These are phyloP conservation scores for Grosmannia penicillata DNA, from an alignment of 2,329 filamentous ascomycete genomes.

Conservation along the genomic window DNA sequence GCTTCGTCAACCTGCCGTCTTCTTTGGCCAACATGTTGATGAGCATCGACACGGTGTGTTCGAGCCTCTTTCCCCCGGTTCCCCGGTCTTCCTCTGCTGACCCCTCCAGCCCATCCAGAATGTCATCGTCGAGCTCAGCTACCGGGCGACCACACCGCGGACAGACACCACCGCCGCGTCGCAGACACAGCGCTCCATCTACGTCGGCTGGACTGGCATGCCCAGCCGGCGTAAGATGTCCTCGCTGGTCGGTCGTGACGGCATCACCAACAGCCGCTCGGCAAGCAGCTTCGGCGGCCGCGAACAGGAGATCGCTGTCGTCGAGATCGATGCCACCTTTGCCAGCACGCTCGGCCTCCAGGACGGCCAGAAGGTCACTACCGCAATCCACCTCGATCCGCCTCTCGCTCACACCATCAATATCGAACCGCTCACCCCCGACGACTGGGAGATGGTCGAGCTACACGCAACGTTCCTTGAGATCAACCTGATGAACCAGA, in stretches of 20 bases:
- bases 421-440: constrained; percentile 86
- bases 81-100: neutral
- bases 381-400: constrained; percentile 70
- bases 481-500: constrained; percentile 82
- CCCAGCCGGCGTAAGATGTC: constrained; percentile 73
- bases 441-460: constrained; percentile 99
- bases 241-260: constrained; percentile 59
- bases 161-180: constrained; percentile 21
- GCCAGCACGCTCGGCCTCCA: constrained; percentile 60
- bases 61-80: constrained; percentile 1
- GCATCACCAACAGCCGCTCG: constrained; percentile 38
- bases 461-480: constrained; percentile 92
- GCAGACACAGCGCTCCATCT: constrained; percentile 48
- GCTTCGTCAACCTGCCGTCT: constrained; percentile 80
- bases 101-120: constrained; percentile 66
- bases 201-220: constrained; percentile 95
- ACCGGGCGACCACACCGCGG: constrained; percentile 41
- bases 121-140: constrained; percentile 85
- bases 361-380: constrained; percentile 67
- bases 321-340: constrained; percentile 81
- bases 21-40: constrained; percentile 73
- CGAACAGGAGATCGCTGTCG: constrained; percentile 61
- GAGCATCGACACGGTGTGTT: constrained; percentile 77
- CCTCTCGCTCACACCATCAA: constrained; percentile 87
- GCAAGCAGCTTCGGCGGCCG: constrained; percentile 18